phyloP scores from a whole-genome alignment of 2,329 filamentous ascomycete species.

The Aspergillus flavus region DNA sequence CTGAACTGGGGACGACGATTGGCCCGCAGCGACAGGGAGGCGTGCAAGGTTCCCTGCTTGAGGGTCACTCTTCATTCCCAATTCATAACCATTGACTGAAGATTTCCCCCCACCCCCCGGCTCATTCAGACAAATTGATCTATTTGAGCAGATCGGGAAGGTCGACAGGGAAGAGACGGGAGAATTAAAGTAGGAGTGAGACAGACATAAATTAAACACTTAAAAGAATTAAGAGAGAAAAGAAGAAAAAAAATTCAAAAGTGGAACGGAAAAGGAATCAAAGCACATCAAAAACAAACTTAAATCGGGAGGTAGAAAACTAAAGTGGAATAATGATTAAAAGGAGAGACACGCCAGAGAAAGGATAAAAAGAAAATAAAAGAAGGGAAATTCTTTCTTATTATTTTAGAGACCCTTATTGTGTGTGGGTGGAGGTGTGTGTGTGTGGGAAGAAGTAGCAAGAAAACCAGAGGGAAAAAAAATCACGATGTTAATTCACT shows the following conservation, averaged over 20 bases:
- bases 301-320: background rate
- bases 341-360: background rate
- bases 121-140: background rate
- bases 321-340: constrained; percentile 2
- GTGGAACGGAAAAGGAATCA: background rate
- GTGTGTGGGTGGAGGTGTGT: background rate
- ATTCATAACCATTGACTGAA: constrained; percentile 15
- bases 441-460: background rate
- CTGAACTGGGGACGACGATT: constrained; percentile 12
- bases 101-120: background rate
- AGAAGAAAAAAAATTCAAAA: background rate
- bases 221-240: background rate
- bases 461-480: background rate
- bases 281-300: constrained; percentile 4
- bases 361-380: background rate
- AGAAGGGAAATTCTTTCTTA: background rate
- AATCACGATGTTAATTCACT: constrained; percentile 2
- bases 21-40: constrained; percentile 17
- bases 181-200: background rate
- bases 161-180: background rate
- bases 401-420: background rate
- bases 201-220: background rate
- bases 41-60: constrained; percentile 19
- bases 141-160: background rate
- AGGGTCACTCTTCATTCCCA: constrained; percentile 14